These are phyloP conservation scores for Lasiosphaeriaceae sp. DNA, from an alignment of 495 filamentous ascomycete species.

Conservation along the genomic window DNA sequence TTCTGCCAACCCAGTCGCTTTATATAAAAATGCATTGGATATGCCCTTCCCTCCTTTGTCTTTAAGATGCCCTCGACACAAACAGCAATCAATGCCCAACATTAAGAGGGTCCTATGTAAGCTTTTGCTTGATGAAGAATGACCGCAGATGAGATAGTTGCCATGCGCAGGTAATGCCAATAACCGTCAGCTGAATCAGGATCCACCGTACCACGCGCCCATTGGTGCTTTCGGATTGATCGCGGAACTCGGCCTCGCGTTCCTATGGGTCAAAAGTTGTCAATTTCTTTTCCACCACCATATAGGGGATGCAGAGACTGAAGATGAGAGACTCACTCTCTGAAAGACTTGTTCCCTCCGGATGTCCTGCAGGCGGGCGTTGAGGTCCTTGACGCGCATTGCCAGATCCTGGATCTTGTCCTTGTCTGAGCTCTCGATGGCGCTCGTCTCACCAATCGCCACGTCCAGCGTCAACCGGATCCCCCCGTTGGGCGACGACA, in stretches of 20 bases:
- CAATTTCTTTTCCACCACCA: neutral
- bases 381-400: conserved; percentile 84
- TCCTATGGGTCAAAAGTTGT: conserved; percentile 56
- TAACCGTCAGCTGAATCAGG: conserved; percentile 79
- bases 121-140: conserved; percentile 99
- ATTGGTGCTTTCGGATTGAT: conserved; percentile 94
- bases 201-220: conserved; percentile 92
- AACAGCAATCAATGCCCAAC: no score
- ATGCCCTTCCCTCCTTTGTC: no score
- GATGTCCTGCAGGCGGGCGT: conserved; percentile 83
- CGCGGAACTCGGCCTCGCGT: conserved; percentile 95
- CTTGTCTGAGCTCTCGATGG: conserved; percentile 93
- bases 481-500: conserved; percentile 59
- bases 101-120: conserved; percentile 61
- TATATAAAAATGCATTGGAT: no score
- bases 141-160: conserved; percentile 90
- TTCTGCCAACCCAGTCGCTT: no score
- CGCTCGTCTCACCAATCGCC: conserved; percentile 91
- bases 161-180: conserved; percentile 92
- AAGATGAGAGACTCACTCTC: conserved; percentile 58
- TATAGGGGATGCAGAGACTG: neutral
- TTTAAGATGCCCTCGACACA: no score
- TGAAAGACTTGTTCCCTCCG: conserved; percentile 94
- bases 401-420: conserved; percentile 89
- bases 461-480: conserved; percentile 84